A percentile compares a stretch with the other conserved stretches of the same genome.
phyloP scores from a whole-genome alignment of 805 yeast genomes.

The Myxozyma neglecta region DNA sequence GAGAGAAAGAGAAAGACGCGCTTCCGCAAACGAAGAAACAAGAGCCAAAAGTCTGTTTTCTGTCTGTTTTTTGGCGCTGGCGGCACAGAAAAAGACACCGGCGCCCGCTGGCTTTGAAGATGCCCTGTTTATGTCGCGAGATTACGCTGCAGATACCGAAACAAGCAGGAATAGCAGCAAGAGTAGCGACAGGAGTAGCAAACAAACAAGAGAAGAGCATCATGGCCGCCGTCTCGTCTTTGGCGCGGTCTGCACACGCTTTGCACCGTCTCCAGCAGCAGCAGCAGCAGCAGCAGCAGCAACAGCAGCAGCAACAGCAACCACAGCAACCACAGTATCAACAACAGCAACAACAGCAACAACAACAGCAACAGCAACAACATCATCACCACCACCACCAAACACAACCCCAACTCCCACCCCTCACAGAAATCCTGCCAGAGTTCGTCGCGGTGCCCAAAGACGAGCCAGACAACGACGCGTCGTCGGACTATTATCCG shows the following conservation, averaged over 20 bases:
- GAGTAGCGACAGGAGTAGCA: too few relatives aligned
- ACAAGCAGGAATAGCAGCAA: too few relatives aligned
- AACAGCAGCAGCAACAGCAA: not conserved
- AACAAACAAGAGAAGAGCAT: too few relatives aligned
- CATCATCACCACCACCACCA: not conserved
- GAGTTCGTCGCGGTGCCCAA: constrained; percentile 20
- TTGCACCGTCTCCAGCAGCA: not conserved
- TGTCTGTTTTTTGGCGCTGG: too few relatives aligned
- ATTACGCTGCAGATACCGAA: not conserved
- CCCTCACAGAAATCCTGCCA: constrained; percentile 28
- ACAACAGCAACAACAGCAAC: not conserved
- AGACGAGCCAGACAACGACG: constrained; percentile 4
- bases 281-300: not conserved
- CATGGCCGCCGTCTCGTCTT: too few relatives aligned
- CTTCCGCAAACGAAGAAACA: too few relatives aligned
- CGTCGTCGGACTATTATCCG: constrained; percentile 11
- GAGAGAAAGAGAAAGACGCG: too few relatives aligned
- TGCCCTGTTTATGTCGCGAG: not conserved
- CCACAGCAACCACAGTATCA: not conserved
- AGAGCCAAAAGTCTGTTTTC: too few relatives aligned
- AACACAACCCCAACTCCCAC: constrained; percentile 25
- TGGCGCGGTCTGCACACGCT: not conserved
- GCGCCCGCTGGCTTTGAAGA: too few relatives aligned
- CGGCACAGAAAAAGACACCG: too few relatives aligned
- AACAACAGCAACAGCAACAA: not conserved